Conservation (phyloP, 192 early-diverging fungal species). For the Glomus cerebriforme region DNA sequence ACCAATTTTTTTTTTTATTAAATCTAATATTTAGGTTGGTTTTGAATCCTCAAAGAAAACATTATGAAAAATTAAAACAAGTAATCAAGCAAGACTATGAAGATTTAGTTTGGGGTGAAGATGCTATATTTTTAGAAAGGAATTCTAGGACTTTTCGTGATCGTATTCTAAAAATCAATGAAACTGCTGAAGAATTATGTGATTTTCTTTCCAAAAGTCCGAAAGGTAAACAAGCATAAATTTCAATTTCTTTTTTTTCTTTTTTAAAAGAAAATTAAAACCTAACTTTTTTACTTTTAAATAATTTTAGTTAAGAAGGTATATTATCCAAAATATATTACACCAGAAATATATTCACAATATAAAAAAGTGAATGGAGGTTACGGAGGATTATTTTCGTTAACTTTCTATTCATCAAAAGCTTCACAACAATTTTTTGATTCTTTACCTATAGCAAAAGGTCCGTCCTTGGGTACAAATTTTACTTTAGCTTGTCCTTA, state of each 20-base stretch:
- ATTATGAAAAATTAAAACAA: slow-evolving; percentile 58
- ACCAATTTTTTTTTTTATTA: not conserved
- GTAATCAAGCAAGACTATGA: slow-evolving; percentile 67
- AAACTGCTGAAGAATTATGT: slow-evolving; percentile 77
- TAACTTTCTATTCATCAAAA: slow-evolving; percentile 65
- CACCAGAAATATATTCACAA: slow-evolving; percentile 66
- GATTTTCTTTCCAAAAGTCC: slow-evolving; percentile 67
- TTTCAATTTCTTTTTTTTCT: not conserved
- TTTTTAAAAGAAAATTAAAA: not conserved
- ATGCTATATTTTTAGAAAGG: slow-evolving; percentile 93
- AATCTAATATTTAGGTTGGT: slow-evolving; percentile 51
- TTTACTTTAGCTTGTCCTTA: slow-evolving; percentile 95
- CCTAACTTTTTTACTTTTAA: not conserved
- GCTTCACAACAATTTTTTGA: slow-evolving; percentile 76
- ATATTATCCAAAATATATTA: slow-evolving; percentile 85
- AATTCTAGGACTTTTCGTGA: slow-evolving; percentile 87
- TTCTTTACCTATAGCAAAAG: slow-evolving; percentile 78
- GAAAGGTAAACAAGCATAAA: slow-evolving; percentile 56
- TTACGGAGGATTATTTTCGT: slow-evolving; percentile 88
- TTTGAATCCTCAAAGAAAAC: slow-evolving; percentile 70
- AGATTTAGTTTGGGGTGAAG: slow-evolving; percentile 87
- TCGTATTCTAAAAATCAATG: slow-evolving; percentile 75
- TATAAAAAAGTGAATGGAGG: slow-evolving; percentile 66
- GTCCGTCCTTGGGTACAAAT: slow-evolving; percentile 95
- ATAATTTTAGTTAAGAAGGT: slow-evolving; percentile 63